A percentile compares a stretch with the other conserved stretches of the same genome.
phyloP scores from a whole-genome alignment of 805 yeast genomes.

The Diddensiella transvaalensis region DNA sequence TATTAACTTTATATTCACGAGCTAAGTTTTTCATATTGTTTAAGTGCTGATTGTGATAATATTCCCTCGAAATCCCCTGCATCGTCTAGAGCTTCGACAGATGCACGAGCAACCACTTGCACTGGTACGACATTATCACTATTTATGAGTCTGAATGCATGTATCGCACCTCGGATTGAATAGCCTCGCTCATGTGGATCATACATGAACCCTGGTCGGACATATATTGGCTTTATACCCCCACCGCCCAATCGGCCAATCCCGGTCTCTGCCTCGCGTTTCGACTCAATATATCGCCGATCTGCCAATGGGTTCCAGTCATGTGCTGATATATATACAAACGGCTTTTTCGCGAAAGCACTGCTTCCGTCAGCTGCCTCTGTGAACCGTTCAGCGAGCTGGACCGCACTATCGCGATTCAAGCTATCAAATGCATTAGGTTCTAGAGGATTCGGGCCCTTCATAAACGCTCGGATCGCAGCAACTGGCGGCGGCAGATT shows the following conservation, averaged over 20 bases:
- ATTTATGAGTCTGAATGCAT: neutral
- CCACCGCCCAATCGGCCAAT: constrained; percentile 43
- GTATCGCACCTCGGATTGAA: neutral
- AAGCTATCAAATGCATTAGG: constrained; percentile 48
- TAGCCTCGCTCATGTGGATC: constrained; percentile 40
- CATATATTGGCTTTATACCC: constrained; percentile 56
- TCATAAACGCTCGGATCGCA: constrained; percentile 24
- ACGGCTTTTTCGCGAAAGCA: constrained; percentile 29
- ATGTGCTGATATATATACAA: constrained; percentile 82
- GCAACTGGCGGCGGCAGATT: constrained; percentile 6
- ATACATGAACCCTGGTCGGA: constrained; percentile 83
- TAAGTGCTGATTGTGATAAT: no score
- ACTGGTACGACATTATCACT: constrained; percentile 39
- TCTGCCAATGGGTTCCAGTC: constrained; percentile 65
- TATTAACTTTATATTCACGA: no score
- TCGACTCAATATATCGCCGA: constrained; percentile 65
- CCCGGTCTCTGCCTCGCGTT: constrained; percentile 70
- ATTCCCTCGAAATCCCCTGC: no score
- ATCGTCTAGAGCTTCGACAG: constrained; percentile 54
- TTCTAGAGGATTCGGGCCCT: constrained; percentile 56
- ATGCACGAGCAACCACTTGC: constrained; percentile 60
- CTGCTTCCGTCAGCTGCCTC: constrained; percentile 24
- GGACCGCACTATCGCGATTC: constrained; percentile 66
- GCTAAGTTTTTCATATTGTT: no score
- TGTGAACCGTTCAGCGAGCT: constrained; percentile 54